phyloP scores from a whole-genome alignment of 192 early-diverging fungal species.

The Endogone sp. region DNA sequence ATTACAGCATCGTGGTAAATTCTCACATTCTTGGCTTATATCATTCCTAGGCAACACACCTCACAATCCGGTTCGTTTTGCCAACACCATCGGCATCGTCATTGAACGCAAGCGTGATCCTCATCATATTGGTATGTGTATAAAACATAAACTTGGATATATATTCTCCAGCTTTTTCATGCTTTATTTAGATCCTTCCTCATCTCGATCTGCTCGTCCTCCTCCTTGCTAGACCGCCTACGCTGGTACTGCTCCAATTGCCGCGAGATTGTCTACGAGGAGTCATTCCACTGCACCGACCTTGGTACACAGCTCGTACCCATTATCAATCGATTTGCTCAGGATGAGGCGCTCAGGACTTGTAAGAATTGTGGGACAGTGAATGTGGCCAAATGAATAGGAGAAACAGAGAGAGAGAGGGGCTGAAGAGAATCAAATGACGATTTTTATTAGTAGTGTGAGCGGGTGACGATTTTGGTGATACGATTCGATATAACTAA shows the following conservation, averaged over 20 bases:
- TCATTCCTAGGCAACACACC: slow-evolving; percentile 82
- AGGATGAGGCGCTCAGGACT: slow-evolving; percentile 58
- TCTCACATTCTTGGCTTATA: not conserved
- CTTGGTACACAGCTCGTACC: slow-evolving; percentile 89
- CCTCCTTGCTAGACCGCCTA: slow-evolving; percentile 62
- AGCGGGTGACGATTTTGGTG: no score
- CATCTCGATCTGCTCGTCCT: slow-evolving; percentile 7
- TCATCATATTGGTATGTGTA: slow-evolving; percentile 60
- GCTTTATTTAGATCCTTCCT: slow-evolving; percentile 4
- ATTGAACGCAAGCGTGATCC: slow-evolving; percentile 82
- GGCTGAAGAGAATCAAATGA: no score
- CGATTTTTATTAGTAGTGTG: no score
- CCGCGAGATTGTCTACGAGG: slow-evolving; percentile 79
- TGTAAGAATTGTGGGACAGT: slow-evolving; percentile 70
- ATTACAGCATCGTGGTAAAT: not conserved
- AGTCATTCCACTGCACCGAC: slow-evolving; percentile 86
- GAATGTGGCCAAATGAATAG: slow-evolving; percentile 47
- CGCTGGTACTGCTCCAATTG: slow-evolving; percentile 93
- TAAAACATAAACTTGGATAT: slow-evolving; percentile 1
- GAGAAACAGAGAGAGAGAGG: no score
- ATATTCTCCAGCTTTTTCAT: not conserved
- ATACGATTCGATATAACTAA: no score
- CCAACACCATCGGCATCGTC: slow-evolving; percentile 94
- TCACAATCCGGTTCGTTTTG: slow-evolving; percentile 92
- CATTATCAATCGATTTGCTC: slow-evolving; percentile 83